These are phyloP conservation scores for Lathyrus aphaca DNA, from an alignment of 306 rosid genomes.

Conservation along the genomic window DNA sequence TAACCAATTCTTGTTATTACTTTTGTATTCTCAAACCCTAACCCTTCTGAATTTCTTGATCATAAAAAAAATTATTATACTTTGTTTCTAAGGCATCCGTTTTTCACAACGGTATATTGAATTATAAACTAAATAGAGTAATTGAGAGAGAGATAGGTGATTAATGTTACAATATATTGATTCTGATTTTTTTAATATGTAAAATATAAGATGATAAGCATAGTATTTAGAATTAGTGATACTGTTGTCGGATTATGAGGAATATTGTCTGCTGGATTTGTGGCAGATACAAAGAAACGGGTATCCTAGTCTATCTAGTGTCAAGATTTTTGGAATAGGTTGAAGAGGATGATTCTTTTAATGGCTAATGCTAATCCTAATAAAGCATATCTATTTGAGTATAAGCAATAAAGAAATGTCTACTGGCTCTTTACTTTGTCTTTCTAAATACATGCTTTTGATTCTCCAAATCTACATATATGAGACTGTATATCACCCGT, in stretches of 20 bases:
- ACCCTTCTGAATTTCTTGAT: no score
- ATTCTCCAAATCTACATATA: slow-evolving; percentile 3
- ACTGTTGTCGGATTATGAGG: slow-evolving; percentile 40
- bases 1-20: no score
- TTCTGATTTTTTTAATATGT: no score
- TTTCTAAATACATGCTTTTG: neutral
- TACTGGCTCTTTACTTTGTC: neutral
- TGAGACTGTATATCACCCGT: neutral
- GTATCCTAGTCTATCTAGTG: slow-evolving; percentile 36
- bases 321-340: slow-evolving; percentile 20
- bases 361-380: slow-evolving; percentile 8
- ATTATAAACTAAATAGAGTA: no score
- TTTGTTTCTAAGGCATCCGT: no score
- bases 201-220: neutral
- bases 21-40: no score
- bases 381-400: neutral
- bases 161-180: no score
- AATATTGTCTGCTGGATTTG: slow-evolving; percentile 45
- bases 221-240: neutral
- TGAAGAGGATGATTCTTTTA: slow-evolving; percentile 8
- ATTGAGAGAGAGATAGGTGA: no score
- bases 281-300: slow-evolving; percentile 30
- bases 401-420: neutral
- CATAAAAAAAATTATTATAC: no score
- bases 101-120: no score